Conservation (phyloP, 164 flowering plant genomes). For the grape (Vitis vinifera) region DNA sequence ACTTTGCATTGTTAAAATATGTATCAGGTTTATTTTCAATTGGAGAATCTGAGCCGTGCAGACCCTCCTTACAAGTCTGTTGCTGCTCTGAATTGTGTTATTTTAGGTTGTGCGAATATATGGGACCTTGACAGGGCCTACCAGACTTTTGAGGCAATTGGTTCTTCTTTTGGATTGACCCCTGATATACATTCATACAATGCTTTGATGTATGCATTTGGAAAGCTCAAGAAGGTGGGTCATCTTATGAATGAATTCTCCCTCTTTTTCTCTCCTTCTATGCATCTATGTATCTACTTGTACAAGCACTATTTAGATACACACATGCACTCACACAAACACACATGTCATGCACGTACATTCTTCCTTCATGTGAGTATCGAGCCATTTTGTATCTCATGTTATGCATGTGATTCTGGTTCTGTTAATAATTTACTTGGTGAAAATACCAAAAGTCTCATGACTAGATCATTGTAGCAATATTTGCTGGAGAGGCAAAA, state of each 20-base stretch:
- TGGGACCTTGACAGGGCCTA: slow-evolving; percentile 98
- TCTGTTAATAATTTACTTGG: too few relatives aligned
- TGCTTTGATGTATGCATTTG: slow-evolving; percentile 87
- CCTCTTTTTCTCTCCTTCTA: not conserved
- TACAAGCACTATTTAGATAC: too few relatives aligned
- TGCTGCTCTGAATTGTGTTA: slow-evolving; percentile 88
- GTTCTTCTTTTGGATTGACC: slow-evolving; percentile 61
- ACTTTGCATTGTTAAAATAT: slow-evolving; percentile 10
- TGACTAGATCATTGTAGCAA: not conserved
- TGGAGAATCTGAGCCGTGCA: slow-evolving; percentile 83
- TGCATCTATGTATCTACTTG: too few relatives aligned
- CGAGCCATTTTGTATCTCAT: too few relatives aligned
- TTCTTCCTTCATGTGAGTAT: too few relatives aligned
- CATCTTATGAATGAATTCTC: slow-evolving; percentile 1
- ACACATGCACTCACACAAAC: too few relatives aligned
- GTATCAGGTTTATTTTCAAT: slow-evolving; percentile 84
- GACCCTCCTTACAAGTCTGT: slow-evolving; percentile 92
- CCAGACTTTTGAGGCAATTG: slow-evolving; percentile 87
- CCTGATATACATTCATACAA: slow-evolving; percentile 90
- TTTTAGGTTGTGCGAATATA: slow-evolving; percentile 91
- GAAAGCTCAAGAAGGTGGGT: slow-evolving; percentile 80
- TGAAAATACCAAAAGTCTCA: not conserved
- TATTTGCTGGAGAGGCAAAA: not conserved
- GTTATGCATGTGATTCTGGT: too few relatives aligned
- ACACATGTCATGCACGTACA: too few relatives aligned